Percentiles rank a stretch among this genome's conserved stretches.
Conservation (phyloP, 176 grass and related monocot species). For the Oryza officinalis region DNA sequence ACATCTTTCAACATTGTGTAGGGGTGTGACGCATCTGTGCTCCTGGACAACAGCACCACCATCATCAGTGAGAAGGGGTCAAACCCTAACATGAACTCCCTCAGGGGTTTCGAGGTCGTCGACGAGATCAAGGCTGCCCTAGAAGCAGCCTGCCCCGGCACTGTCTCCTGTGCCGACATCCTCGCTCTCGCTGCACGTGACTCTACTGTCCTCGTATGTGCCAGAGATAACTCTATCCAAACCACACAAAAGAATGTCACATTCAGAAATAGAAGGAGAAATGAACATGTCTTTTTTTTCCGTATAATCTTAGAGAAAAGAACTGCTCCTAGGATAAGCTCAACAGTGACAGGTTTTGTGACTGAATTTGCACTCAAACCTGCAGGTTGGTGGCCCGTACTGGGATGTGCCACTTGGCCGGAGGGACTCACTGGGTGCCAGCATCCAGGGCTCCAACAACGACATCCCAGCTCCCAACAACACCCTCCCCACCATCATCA, state of each 20-base stretch:
- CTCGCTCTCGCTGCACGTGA: constrained; percentile 65
- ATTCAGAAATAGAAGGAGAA: not conserved
- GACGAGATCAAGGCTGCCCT: constrained; percentile 75
- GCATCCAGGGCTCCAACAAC: constrained; percentile 85
- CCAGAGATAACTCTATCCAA: not conserved
- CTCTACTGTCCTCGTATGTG: constrained; percentile 55
- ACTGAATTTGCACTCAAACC: constrained; percentile 27
- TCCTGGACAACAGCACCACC: constrained; percentile 71
- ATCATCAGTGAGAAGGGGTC: constrained; percentile 88
- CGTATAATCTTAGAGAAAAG: not conserved
- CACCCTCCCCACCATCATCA: constrained; percentile 87
- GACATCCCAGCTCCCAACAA: constrained; percentile 93
- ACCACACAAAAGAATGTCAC: not conserved
- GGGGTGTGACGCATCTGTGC: constrained; percentile 83
- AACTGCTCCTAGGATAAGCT: not conserved
- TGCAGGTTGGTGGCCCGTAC: constrained; percentile 72
- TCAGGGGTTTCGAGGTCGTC: constrained; percentile 72
- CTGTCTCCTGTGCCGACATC: constrained; percentile 80
- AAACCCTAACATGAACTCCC: constrained; percentile 64
- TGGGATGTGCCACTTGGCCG: constrained; percentile 93
- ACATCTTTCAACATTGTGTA: constrained; percentile 27
- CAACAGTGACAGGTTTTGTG: not conserved
- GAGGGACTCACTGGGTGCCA: constrained; percentile 76
- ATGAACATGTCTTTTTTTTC: not conserved
- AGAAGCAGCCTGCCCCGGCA: constrained; percentile 60